Evolutionary conservation across 768 basidiomycete genomes (phyloP), one percentile per base, ranked within the genome.

Genomic region (Boletellus ananiceps): DNA sequence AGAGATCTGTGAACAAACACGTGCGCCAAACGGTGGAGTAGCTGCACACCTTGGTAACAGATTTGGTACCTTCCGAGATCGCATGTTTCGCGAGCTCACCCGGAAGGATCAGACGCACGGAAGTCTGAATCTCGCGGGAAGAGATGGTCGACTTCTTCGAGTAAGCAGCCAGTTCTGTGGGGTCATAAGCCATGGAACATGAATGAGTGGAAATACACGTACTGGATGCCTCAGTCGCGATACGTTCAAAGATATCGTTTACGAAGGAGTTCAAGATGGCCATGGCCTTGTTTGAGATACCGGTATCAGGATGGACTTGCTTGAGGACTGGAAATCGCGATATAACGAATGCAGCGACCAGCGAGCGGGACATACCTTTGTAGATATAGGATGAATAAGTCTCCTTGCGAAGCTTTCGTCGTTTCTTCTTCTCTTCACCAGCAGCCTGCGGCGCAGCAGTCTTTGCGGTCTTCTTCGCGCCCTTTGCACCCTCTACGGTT

Each of bases 231-330:
- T 93, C 91, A 0, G 86, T 83, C 11, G 90, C 90, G 60, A 93
- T 91, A n/a, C 90, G 88, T 66, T 92, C 90, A 57, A 92, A 93
- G 57, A 92, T 95, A 60, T 96, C 93, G 62, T 93, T 93, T 63
- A 96, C 93, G 65, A 96, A 96, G 50, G 86, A 90, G 79, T 95
- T 95, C 49, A 96, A 72, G 66, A 96, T 94, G 52, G 92, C 88
- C 91, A 95, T 94, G 18, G 92, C 93, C 79, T 95, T 95, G 84
- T 96, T 97, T 47, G 93, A 94, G 75, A 97, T 97, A 85, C 94
- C 95, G 44, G 92, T 98, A 65, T 97, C 95, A 44, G 94, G 93
- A 77, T 97, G 95, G 51, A 97, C 94, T 75, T 97, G 93, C 73
- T 91, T 93, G 54, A 95, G 82, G 61, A 94, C 93, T 92, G 18